A percentile compares a stretch with the other conserved stretches of the same genome.
phyloP scores from a whole-genome alignment of 331 rosid genomes.

The Prunus yedoensis region DNA sequence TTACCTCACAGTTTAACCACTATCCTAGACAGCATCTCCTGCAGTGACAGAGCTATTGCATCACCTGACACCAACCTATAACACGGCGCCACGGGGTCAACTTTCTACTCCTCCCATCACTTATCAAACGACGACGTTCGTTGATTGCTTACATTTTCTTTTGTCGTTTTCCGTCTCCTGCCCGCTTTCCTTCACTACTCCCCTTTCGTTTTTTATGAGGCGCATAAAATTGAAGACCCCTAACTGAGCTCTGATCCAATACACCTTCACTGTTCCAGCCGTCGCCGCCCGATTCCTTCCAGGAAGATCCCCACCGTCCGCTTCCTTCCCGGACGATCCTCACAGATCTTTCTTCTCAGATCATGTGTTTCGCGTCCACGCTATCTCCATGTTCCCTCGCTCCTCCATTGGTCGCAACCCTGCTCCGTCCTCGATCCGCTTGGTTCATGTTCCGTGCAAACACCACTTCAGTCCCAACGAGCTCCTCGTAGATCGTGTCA shows the following conservation, averaged over 20 bases:
- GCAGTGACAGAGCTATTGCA: neutral
- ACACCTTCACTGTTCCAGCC: constrained; percentile 23
- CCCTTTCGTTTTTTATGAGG: constrained; percentile 1
- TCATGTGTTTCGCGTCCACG: constrained; percentile 5
- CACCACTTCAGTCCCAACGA: neutral
- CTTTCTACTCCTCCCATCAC: neutral
- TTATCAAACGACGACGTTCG: constrained; percentile 5
- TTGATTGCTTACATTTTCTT: neutral
- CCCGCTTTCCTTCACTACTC: neutral
- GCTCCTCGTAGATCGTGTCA: constrained; percentile 17
- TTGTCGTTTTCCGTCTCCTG: constrained; percentile 13
- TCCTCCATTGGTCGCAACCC: constrained; percentile 28
- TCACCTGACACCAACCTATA: neutral
- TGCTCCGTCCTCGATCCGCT: constrained; percentile 33
- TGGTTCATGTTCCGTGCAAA: constrained; percentile 16
- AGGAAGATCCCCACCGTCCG: constrained; percentile 30
- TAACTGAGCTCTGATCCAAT: constrained; percentile 36
- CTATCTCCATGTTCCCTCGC: constrained; percentile 4
- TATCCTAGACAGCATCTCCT: constrained; percentile 1
- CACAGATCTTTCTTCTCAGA: neutral
- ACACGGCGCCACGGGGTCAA: neutral
- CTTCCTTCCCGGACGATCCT: constrained; percentile 20
- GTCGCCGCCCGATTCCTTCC: constrained; percentile 33
- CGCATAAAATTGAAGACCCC: neutral
- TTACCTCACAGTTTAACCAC: neutral